Conservation (phyloP, 2,329 filamentous ascomycete species). For the Beauveria medogensis region DNA sequence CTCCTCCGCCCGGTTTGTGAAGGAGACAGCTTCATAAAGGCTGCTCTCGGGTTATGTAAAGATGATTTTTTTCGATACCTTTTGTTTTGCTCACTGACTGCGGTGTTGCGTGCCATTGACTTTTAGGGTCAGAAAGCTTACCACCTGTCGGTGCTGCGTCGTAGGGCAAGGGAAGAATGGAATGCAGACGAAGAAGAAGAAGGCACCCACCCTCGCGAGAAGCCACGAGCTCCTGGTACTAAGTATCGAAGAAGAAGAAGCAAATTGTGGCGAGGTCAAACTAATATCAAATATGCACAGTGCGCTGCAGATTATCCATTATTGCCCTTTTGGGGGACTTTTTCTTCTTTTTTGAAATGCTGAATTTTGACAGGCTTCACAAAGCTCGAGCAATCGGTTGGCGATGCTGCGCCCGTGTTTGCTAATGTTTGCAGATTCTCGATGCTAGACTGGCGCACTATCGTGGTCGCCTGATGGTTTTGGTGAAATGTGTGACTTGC, state of each 20-base stretch:
- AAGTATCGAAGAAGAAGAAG: slow-evolving; percentile 3
- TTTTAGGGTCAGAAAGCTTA: slow-evolving; percentile 4
- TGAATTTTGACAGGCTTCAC: slow-evolving; percentile 4
- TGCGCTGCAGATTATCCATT: neutral
- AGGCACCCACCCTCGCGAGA: neutral
- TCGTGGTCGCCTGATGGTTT: neutral
- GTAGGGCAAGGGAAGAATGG: neutral
- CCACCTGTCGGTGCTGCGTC: neutral
- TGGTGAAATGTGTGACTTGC: neutral
- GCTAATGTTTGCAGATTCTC: slow-evolving; percentile 8
- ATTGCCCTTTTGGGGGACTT: neutral
- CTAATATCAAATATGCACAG: slow-evolving; percentile 10
- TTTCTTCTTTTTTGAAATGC: neutral
- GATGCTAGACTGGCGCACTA: neutral
- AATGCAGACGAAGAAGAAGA: neutral
- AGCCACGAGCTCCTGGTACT: slow-evolving; percentile 2
- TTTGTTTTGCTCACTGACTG: slow-evolving; percentile 7
- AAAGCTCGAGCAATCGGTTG: neutral
- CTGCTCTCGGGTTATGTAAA: slow-evolving; percentile 12
- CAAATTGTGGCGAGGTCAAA: neutral
- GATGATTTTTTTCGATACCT: neutral
- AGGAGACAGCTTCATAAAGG: slow-evolving; percentile 5
- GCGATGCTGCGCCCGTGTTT: neutral
- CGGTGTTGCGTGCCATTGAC: slow-evolving; percentile 5
- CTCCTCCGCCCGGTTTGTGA: slow-evolving; percentile 48